Conservation (phyloP, 768 basidiomycete species). For the Rhizopogon roseolus region DNA sequence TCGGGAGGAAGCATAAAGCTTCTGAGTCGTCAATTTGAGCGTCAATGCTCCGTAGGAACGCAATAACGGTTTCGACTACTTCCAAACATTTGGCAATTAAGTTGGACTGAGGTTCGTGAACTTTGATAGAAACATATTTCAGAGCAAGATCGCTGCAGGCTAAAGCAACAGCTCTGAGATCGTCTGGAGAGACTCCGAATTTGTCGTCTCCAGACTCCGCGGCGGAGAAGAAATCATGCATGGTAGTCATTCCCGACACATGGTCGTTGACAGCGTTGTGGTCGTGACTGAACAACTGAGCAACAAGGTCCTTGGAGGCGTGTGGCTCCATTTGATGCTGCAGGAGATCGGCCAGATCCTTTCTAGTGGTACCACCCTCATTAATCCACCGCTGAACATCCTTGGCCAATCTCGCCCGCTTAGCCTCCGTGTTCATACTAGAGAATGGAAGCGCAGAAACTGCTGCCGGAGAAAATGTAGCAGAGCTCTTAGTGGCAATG, state of each 20-base stretch:
- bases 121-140: constrained; percentile 90
- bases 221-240: constrained; percentile 72
- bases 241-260: constrained; percentile 64
- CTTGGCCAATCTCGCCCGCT: constrained; percentile 62
- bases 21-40: constrained; percentile 85
- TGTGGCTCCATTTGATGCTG: constrained; percentile 91
- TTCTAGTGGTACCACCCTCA: constrained; percentile 76
- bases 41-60: constrained; percentile 66
- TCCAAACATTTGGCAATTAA: constrained; percentile 86
- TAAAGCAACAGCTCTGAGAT: constrained; percentile 60
- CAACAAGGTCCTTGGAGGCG: constrained; percentile 67
- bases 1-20: constrained; percentile 83
- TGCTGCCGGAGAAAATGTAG: constrained; percentile 29
- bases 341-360: constrained; percentile 82
- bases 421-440: constrained; percentile 36
- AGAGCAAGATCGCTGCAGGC: constrained; percentile 89
- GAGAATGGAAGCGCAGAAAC: constrained; percentile 31
- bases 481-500: constrained; percentile 23
- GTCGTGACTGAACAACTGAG: constrained; percentile 88
- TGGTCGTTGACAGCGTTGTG: constrained; percentile 94
- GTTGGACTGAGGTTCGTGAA: constrained; percentile 89
- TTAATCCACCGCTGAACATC: constrained; percentile 83
- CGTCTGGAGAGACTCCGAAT: constrained; percentile 38
- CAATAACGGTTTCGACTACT: constrained; percentile 71
- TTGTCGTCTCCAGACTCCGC: constrained; percentile 54